Evolutionary conservation across 352 stramenopile genomes (phyloP).

Genomic region (Pythium scleroteichum): DNA sequence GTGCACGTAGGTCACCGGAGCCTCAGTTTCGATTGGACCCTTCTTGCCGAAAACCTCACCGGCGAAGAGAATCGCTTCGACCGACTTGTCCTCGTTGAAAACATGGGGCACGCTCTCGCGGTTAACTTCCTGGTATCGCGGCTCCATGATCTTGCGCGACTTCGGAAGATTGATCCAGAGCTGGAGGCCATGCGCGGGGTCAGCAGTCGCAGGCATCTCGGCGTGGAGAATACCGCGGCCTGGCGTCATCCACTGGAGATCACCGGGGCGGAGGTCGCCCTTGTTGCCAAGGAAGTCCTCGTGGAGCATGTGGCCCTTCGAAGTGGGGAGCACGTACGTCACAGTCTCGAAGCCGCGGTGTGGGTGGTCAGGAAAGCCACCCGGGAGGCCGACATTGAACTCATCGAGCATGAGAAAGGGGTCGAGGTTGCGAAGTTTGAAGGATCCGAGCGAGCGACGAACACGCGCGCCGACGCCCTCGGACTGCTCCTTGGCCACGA

Average conservation of each 20-base stretch:
- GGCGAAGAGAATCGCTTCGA: conserved; percentile 40
- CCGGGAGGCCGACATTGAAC: conserved; percentile 37
- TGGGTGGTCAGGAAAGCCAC: conserved; percentile 84
- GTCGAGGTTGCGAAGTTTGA: conserved; percentile 35
- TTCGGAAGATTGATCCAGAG: conserved; percentile 46
- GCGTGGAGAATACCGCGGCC: conserved; percentile 37
- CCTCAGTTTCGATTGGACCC: conserved; percentile 29
- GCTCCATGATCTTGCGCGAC: conserved; percentile 37
- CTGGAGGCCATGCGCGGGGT: conserved; percentile 34
- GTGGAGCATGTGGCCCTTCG: conserved; percentile 75
- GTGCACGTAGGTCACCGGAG: conserved; percentile 40
- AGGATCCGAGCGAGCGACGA: conserved; percentile 50
- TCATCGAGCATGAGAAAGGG: conserved; percentile 72
- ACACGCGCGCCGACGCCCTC: conserved; percentile 62
- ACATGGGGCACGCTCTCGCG: conserved; percentile 29
- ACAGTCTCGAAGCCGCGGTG: conserved; percentile 86
- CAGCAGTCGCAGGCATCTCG: conserved; percentile 32
- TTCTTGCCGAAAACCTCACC: conserved; percentile 38
- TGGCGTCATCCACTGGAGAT: conserved; percentile 46
- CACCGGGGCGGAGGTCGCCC: conserved; percentile 33
- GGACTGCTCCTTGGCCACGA: conserved; percentile 50
- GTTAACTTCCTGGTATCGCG: conserved; percentile 41
- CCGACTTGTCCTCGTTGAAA: conserved; percentile 28
- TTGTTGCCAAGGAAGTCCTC: conserved; percentile 63
- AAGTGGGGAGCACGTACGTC: conserved; percentile 70